Base-by-base conservation (phyloP, 768 basidiomycete genomes). In the Heimioporus sp. region DNA sequence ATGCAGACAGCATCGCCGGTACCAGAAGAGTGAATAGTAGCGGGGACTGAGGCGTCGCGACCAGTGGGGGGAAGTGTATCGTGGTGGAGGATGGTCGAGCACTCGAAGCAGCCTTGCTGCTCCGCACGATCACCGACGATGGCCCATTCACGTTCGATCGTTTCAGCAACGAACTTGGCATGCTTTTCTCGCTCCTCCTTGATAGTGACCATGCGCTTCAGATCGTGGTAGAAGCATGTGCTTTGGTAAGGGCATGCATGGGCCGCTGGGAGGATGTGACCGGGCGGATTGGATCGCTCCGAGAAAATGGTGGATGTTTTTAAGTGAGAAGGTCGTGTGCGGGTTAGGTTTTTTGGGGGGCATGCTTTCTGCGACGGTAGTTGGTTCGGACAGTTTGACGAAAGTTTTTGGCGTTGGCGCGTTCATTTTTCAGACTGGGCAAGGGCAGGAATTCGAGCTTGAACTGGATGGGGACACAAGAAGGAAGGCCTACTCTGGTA, bases 171-270 rank as follows among this genome's bases (percentile, higher is more conserved):
- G 19, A 81, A 78, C 72, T 91, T 90, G 19, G 90, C 82, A 55
- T 94, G 88, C 47, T 85, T 83, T 65, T 94, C 93, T 35, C 94
- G 80, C 51, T 87, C 87, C 66, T 98, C 92, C 77, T 96, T 85
- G 75, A 94, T 81, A 9, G 79, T 73, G 11, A 94, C 86, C 15
- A 97, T 75, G 30, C 93, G 79, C 52, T 82, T 80, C 58, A 94
- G 71, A 12, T 83, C 82, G 78, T 81, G 0, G 86, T 78, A 65
- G 91, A 95, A 2, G 83, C 84, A 1, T 91, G 85, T 16, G 90
- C 80, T 49, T 86, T 83, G 16, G 83, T 76, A 38, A 92, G 77
- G 1, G 92, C 81, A 55, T 92, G 86, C 0, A 83, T 85, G 30
- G 95, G 77, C 52, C 92, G 88, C 53, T 85, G 83, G 1, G 82